Evolutionary conservation across 805 yeast species (phyloP).

Genomic region (Candida anglica): DNA sequence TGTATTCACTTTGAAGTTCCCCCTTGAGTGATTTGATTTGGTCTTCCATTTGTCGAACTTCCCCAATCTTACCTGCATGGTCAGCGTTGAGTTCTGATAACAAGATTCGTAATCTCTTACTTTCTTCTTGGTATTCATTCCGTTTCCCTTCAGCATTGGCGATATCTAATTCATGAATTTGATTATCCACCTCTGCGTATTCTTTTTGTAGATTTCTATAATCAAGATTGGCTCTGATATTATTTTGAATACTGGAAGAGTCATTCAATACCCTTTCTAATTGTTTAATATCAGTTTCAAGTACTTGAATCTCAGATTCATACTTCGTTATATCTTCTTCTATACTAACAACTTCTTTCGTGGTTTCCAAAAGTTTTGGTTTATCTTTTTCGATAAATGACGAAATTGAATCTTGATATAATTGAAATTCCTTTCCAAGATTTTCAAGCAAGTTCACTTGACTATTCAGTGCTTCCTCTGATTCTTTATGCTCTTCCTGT

Average conservation of each 20-base stretch:
- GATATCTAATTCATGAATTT: conserved; percentile 45
- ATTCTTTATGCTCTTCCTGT: conserved; percentile 5
- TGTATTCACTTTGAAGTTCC: conserved; percentile 70
- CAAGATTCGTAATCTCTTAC: conserved; percentile 45
- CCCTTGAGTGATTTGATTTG: conserved; percentile 53
- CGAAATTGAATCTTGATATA: conserved; percentile 8
- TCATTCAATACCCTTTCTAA: conserved; percentile 47
- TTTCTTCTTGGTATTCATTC: conserved; percentile 56
- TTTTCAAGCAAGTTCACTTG: conserved; percentile 6
- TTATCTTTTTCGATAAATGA: conserved; percentile 18
- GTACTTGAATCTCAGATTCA: conserved; percentile 15
- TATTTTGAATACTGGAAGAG: conserved; percentile 57
- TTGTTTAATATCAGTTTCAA: conserved; percentile 21
- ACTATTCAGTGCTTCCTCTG: conserved; percentile 3
- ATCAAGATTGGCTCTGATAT: conserved; percentile 62
- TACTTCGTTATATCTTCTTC: conserved; percentile 15
- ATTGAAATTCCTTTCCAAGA: conserved; percentile 4
- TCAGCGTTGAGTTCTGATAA: conserved; percentile 55
- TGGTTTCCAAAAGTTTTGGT: conserved; percentile 19
- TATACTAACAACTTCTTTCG: conserved; percentile 11
- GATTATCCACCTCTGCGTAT: conserved; percentile 28
- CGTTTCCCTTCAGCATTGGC: conserved; percentile 58
- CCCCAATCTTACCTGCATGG: conserved; percentile 80
- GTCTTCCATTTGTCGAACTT: conserved; percentile 74
- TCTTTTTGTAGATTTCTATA: conserved; percentile 43